These are phyloP conservation scores for Apiotrichum mycotoxinovorans DNA, from an alignment of 1,284 basidiomycete genomes.

Conservation along the genomic window DNA sequence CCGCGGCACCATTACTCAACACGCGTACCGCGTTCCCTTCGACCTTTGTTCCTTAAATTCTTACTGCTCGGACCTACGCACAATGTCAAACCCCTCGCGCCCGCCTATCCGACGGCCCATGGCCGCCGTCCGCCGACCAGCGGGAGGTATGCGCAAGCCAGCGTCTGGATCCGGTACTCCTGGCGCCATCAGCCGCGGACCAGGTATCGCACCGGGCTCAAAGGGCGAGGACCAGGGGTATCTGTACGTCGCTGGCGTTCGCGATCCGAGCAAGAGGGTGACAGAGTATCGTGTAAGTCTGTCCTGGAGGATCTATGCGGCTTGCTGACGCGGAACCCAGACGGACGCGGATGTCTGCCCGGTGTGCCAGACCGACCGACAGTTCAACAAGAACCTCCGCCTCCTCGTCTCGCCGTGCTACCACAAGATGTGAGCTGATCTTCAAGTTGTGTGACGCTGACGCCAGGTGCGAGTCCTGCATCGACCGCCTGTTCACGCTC, in stretches of 20 bases:
- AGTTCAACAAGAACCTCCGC: constrained; percentile 89
- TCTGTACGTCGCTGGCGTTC: constrained; percentile 44
- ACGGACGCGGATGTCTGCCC: constrained; percentile 94
- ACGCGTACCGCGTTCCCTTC: no score
- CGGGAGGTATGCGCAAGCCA: constrained; percentile 4
- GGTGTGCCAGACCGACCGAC: constrained; percentile 93
- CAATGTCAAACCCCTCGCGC: not conserved
- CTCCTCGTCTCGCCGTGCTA: constrained; percentile 95
- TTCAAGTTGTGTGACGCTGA: constrained; percentile 1
- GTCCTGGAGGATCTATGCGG: not conserved
- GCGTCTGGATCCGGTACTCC: not conserved
- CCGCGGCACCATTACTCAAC: no score
- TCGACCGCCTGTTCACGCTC: constrained; percentile 91
- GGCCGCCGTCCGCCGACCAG: constrained; percentile 8
- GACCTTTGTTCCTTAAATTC: not conserved
- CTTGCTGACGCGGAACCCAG: constrained; percentile 50
- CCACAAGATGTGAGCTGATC: constrained; percentile 79
- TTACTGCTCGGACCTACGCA: not conserved
- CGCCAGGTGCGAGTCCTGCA: constrained; percentile 90
- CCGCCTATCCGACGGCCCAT: constrained; percentile 1
- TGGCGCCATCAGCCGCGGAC: constrained; percentile 10
- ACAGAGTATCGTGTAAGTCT: constrained; percentile 41
- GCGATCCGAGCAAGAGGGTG: constrained; percentile 42
- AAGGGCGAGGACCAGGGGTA: constrained; percentile 34
- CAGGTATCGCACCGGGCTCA: constrained; percentile 6